Conservation (phyloP, 1,139 yeast genomes). For the Saccharomycopsis phalli region DNA sequence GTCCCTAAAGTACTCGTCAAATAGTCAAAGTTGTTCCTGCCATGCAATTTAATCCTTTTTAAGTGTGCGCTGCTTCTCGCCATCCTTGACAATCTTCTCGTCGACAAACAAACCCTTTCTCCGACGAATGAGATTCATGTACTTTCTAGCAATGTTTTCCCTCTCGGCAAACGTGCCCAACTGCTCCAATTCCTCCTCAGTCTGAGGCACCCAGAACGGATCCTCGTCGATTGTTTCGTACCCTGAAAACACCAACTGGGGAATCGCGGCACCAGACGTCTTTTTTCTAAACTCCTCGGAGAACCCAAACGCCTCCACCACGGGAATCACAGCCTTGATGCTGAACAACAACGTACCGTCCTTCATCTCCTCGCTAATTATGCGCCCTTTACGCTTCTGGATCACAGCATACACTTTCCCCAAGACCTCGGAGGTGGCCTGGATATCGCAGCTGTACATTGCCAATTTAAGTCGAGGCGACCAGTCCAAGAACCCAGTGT, state of each 20-base stretch:
- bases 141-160: slow-evolving; percentile 80
- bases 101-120: slow-evolving; percentile 87
- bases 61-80: slow-evolving; percentile 87
- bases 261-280: slow-evolving; percentile 96
- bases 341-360: slow-evolving; percentile 97
- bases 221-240: slow-evolving; percentile 80
- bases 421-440: slow-evolving; percentile 86
- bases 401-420: slow-evolving; percentile 96
- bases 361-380: slow-evolving; percentile 87
- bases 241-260: slow-evolving; percentile 87
- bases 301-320: slow-evolving; percentile 93
- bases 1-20: background rate
- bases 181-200: slow-evolving; percentile 92
- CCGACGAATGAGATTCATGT: slow-evolving; percentile 73
- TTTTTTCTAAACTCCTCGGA: slow-evolving; percentile 89
- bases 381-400: slow-evolving; percentile 77
- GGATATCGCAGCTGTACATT: slow-evolving; percentile 89
- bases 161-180: slow-evolving; percentile 88
- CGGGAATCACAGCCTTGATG: slow-evolving; percentile 79
- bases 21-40: background rate
- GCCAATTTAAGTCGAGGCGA: slow-evolving; percentile 89
- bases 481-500: slow-evolving; percentile 61
- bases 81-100: slow-evolving; percentile 81
- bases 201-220: slow-evolving; percentile 99
- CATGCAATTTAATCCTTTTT: slow-evolving; percentile 34